A percentile compares a stretch with the other conserved stretches of the same genome.
Conservation (phyloP, 257 asterid species). For the Nicotiana benthamiana region DNA sequence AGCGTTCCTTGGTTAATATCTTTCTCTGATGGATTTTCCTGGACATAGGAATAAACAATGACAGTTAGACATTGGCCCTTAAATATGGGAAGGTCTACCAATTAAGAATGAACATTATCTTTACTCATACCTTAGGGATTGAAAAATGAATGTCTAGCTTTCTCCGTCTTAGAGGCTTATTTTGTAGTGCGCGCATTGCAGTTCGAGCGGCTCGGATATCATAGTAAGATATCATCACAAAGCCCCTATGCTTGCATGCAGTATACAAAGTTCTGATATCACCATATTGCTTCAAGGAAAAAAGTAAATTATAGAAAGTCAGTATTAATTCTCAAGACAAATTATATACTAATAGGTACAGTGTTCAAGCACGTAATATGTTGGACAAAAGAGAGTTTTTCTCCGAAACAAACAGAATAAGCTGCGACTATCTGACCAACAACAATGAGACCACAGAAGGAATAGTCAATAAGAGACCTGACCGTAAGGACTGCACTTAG, state of each 20-base stretch:
- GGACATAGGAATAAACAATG: constrained; percentile 15
- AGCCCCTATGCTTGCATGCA: constrained; percentile 96
- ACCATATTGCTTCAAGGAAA: constrained; percentile 72
- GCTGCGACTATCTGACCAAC: neutral
- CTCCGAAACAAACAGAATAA: neutral
- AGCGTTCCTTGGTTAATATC: constrained; percentile 96
- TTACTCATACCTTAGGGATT: constrained; percentile 69
- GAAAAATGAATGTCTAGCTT: constrained; percentile 96
- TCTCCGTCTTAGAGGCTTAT: constrained; percentile 85
- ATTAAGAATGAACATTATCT: neutral
- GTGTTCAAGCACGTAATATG: neutral
- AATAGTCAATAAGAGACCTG: neutral
- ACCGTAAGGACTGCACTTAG: neutral
- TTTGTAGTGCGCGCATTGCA: constrained; percentile 82
- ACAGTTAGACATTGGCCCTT: neutral
- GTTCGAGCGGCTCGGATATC: constrained; percentile 96
- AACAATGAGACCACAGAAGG: neutral
- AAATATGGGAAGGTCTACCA: neutral
- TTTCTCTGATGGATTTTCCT: constrained; percentile 97
- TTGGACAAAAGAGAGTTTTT: neutral
- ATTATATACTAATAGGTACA: neutral
- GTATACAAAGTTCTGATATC: constrained; percentile 93
- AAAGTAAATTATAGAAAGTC: neutral
- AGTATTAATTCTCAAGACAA: neutral
- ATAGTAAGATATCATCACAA: constrained; percentile 98